Base-by-base conservation (phyloP, 78 protist species). In the Dictyostelium citrinum region DNA sequence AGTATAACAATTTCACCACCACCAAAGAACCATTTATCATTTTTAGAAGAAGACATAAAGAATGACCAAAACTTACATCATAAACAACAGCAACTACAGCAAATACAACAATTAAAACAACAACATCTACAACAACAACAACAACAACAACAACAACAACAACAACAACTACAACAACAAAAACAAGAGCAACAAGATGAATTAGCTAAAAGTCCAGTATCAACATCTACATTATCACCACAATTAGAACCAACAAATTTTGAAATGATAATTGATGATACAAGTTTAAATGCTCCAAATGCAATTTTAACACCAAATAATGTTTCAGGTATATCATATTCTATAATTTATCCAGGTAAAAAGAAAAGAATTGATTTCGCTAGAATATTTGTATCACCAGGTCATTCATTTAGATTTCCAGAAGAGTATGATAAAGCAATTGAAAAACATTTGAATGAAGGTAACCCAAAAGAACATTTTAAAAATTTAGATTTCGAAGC, bases 401-500 rank as follows among this genome's bases (percentile, higher is more conserved):
- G 86, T 4, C 60, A 77, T 6, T 88, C 60, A 29, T 61, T 8
- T 33, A 88, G 64, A n/a, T 88, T 67, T 8, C 93, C 93, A 29
- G 93, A 88, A 46, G 85, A 88, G 10, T 29, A 33, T 35, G 79
- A 60, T 1, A 9, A 20, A 5, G 93, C 93, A 24, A 8, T 49
- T 1, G 86, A 76, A 2, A 76, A 61, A 33, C 74, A 77, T 27
- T 41, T 88, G 20, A 67, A 78, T 49, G 81, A 78, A 12, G 93
- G 93, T 35, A 78, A 88, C 31, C 93, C 93, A 24, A 88, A 88
- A 64, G 85, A 88, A 11, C 85, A 67, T 64, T 88, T 77, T 22
- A 88, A 88, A 46, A 88, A 88, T 78, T 49, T 88, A 29, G 84
- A 88, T 49, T 88, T 88, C 49, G 93, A 88, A 64, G 93, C 93